Evolutionary conservation across 179 eudicot genomes (phyloP), one percentile per base, ranked within the genome.

Genomic region (Pouteria campechiana): DNA sequence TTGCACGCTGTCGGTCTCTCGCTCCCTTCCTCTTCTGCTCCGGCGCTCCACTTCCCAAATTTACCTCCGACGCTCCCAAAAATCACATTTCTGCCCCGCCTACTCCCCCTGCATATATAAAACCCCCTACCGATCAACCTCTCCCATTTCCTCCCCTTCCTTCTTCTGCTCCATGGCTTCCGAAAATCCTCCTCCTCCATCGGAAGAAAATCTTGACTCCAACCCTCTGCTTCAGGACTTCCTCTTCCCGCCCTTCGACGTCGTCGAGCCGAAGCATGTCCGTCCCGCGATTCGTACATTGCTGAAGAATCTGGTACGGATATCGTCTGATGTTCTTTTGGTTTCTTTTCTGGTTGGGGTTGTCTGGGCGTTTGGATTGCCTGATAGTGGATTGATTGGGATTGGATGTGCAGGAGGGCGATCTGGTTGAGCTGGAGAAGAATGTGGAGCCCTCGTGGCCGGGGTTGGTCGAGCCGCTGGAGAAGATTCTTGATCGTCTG

Each of bases 401-500:
- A 39, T 28, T 37, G 41, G 17, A 18, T 6, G 38, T 44, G 54
- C 40, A 92, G 99, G 96, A 83, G 50, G 41, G 38, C 32, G 85
- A 78, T 27, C 56, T 92, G 72, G 72, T 53, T 41, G 86, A 83
- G 52, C 58, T 92, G 79, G 96, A 87, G 81, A 72, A 29, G 61
- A 78, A 52, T 5, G 92, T 87, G 45, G 94, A 92, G 29, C 94
- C 99, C 1, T 57, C 74, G 9, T 92, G 99, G 99, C 70, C 76
- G 33, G 87, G 83, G 57, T 62, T 87, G 56, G 99, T 83, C 37
- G 94, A 79, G 57, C 96, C 99, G 3, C 42, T 92, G 60, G 99
- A 92, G 86, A 83, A 57, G 70, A 55, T 92, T 23, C 39, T 65
- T 12, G 99, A 92, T 67, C 62, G 73, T 20, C 43, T 92, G 57